A percentile compares a stretch with the other conserved stretches of the same genome.
Conservation (phyloP, 768 basidiomycete species). For the Calocera cornea region DNA sequence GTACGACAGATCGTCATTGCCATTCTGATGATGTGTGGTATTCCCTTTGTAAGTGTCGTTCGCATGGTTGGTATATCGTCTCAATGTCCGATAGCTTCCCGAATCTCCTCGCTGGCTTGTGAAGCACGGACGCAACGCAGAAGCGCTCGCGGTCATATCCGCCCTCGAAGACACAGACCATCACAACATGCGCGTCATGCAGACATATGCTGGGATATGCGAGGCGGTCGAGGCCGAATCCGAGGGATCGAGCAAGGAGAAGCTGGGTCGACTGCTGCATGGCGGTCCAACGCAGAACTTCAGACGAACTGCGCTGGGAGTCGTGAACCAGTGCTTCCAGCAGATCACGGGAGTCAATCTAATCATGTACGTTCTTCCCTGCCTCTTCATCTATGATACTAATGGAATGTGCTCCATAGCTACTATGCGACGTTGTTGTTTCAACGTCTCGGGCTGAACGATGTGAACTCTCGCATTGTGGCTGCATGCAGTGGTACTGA, state of each 20-base stretch:
- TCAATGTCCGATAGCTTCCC: conserved; percentile 8
- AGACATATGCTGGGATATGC: conserved; percentile 40
- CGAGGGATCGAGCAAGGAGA: conserved; percentile 21
- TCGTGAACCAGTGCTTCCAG: conserved; percentile 52
- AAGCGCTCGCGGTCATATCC: conserved; percentile 48
- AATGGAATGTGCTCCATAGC: conserved; percentile 13
- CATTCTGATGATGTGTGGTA: conserved; percentile 37
- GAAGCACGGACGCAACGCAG: conserved; percentile 39
- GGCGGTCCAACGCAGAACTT: conserved; percentile 48
- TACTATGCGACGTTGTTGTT: conserved; percentile 36
- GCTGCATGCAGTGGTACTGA: conserved; percentile 21
- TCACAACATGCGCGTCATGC: conserved; percentile 34
- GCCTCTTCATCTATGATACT: conserved; percentile 18
- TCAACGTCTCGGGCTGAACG: conserved; percentile 44
- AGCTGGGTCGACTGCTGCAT: conserved; percentile 41
- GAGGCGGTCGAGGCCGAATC: conserved; percentile 39
- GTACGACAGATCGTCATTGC: conserved; percentile 33
- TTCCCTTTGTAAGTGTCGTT: conserved; percentile 36
- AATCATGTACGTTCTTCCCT: conserved; percentile 33
- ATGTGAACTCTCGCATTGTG: conserved; percentile 42
- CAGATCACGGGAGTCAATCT: conserved; percentile 56
- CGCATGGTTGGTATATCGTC: neutral
- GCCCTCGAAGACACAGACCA: conserved; percentile 42
- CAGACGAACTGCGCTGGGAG: conserved; percentile 40
- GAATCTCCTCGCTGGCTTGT: conserved; percentile 35